Conservation (phyloP, 179 eudicot genomes). For the Nepenthes alata region DNA sequence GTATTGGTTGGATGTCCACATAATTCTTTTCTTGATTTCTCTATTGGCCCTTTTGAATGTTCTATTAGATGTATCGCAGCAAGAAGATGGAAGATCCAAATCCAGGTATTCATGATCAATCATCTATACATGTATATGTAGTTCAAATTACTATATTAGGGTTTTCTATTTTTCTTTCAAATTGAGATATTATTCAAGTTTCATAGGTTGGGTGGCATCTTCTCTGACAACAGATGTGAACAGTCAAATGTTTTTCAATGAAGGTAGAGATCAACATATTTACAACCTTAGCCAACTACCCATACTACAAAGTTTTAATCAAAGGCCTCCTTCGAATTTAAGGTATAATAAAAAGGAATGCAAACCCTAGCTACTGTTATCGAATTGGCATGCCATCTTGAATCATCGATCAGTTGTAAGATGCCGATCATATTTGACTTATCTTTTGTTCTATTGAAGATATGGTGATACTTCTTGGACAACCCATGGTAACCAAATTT, state of each 20-base stretch:
- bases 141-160: neutral
- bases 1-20: neutral
- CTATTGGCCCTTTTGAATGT: neutral
- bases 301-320: slow-evolving; percentile 51
- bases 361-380: too few species aligned
- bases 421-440: too few species aligned
- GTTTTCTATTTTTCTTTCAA: neutral
- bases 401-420: too few species aligned
- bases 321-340: slow-evolving; percentile 35
- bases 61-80: slow-evolving; percentile 75
- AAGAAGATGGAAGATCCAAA: slow-evolving; percentile 74
- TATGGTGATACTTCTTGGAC: slow-evolving; percentile 35
- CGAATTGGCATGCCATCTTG: too few species aligned
- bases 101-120: slow-evolving; percentile 40
- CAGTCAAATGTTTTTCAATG: slow-evolving; percentile 39
- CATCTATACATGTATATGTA: too few species aligned
- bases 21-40: neutral
- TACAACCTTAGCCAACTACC: slow-evolving; percentile 77
- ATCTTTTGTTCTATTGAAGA: slow-evolving; percentile 13
- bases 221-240: slow-evolving; percentile 17
- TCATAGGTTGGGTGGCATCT: too few species aligned
- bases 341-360: slow-evolving; percentile 25
- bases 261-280: slow-evolving; percentile 52
- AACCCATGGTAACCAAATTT: slow-evolving; percentile 19
- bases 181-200: neutral